Evolutionary conservation across 768 basidiomycete species (phyloP).

Genomic region (Termitomyces bulborhizus): DNA sequence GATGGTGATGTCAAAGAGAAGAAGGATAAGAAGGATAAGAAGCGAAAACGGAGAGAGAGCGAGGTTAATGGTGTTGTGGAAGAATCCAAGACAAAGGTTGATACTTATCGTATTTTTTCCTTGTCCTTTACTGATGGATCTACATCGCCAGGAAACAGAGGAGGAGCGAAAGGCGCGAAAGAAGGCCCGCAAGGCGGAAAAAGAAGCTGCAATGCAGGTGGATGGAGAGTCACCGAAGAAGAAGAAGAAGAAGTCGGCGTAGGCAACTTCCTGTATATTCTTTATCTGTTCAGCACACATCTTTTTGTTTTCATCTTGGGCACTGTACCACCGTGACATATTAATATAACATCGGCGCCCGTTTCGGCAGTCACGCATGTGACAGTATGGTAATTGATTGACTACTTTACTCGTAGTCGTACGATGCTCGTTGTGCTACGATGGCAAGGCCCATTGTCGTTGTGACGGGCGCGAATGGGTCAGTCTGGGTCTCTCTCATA

Average conservation of each 20-base stretch:
- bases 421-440: conserved; percentile 12
- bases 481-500: conserved; percentile 12
- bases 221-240: conserved; percentile 45
- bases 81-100: conserved; percentile 33
- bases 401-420: conserved; percentile 4
- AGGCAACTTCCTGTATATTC: conserved; percentile 14
- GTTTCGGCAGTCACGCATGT: conserved; percentile 1
- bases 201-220: conserved; percentile 44
- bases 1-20: conserved; percentile 34
- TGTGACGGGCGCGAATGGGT: conserved; percentile 72
- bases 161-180: conserved; percentile 78
- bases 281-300: conserved; percentile 4
- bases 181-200: conserved; percentile 74
- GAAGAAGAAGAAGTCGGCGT: conserved; percentile 53
- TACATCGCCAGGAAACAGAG: conserved; percentile 55
- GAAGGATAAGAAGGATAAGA: conserved; percentile 36
- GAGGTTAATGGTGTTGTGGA: conserved; percentile 39
- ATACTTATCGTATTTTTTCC: conserved; percentile 14
- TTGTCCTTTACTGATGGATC: conserved; percentile 1
- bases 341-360: not conserved
- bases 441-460: conserved; percentile 46
- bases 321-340: not conserved
- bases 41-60: conserved; percentile 54
- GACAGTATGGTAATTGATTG: conserved; percentile 1
- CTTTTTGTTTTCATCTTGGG: not conserved